Evolutionary conservation across 371 early-diverging fungal genomes (phyloP), one percentile per base, ranked within the genome.

Genomic region (Paramicrosporidium saccamoebae): DNA sequence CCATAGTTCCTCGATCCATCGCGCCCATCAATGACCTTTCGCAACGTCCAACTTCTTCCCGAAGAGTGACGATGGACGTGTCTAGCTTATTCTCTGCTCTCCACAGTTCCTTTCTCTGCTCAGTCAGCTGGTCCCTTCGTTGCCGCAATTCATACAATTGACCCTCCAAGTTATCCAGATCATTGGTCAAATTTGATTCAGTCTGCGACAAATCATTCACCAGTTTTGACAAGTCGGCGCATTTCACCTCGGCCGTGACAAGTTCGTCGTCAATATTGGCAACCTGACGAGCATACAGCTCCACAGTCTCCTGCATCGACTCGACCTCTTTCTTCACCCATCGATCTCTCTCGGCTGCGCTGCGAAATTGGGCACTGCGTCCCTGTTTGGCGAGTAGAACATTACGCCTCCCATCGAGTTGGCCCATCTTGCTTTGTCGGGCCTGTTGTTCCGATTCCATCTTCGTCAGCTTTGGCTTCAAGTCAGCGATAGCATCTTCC

Each of bases 81-180:
- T 64, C 67, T 25, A 66, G 22, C 27, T 60, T 49, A 7, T 68
- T 71, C 31, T 90, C 84, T 29, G 72, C 66, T 23, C 73, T 58
- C 95, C 97, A 96, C 5, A 78, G 23, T 11, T 51, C 52, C 35
- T 44, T 46, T 31, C 43, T 36, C 23, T 28, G 21, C 19, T 29
- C 29, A 22, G 22, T 24, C 2, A 28, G 23, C 7, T 2, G 3
- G 11, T 21, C 21, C n/a, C 27, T 21, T 3, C 5, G 3, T 2
- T 8, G 10, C 11, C 21, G 21, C 3, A 31, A 28, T 21, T 35
- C 39, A 22, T 26, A 31, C 6, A 38, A 22, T 23, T 31, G 27
- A 4, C 14, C 12, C 16, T 38, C 39, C 16, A 29, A 36, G 10
- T 33, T 37, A 21, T 36, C 34, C 27, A 33, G 27, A 27, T 27